These are phyloP conservation scores for Ganoderma multipileum DNA, from an alignment of 1,284 basidiomycete genomes.

Conservation along the genomic window DNA sequence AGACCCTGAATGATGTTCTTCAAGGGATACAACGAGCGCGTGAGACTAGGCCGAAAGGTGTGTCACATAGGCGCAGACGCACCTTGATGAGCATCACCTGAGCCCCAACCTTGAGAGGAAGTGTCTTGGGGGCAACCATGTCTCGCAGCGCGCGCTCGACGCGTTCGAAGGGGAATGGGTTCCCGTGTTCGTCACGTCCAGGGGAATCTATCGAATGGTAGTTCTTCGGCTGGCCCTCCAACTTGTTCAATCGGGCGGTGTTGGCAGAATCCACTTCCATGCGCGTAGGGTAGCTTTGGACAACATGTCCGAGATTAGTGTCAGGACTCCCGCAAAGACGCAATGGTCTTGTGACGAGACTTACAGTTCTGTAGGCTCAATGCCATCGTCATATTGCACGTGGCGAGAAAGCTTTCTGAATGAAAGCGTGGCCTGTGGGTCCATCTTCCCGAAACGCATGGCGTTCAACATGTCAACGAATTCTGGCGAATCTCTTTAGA, in stretches of 20 bases:
- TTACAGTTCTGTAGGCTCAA: slow-evolving; percentile 85
- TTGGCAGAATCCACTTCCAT: slow-evolving; percentile 70
- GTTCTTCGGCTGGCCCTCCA: slow-evolving; percentile 38
- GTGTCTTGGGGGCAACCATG: slow-evolving; percentile 39
- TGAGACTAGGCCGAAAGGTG: neutral
- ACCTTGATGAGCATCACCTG: slow-evolving; percentile 56
- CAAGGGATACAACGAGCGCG: neutral
- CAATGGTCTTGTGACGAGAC: slow-evolving; percentile 25
- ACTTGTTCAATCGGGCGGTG: slow-evolving; percentile 46
- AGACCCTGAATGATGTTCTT: slow-evolving; percentile 41
- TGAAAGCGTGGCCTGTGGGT: slow-evolving; percentile 51
- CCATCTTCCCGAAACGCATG: slow-evolving; percentile 68
- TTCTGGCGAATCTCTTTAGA: slow-evolving; percentile 37
- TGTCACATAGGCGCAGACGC: neutral
- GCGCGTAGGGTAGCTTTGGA: slow-evolving; percentile 64
- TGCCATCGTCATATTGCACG: slow-evolving; percentile 73
- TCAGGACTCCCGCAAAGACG: neutral
- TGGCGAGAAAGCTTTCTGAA: slow-evolving; percentile 68
- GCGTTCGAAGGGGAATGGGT: slow-evolving; percentile 25
- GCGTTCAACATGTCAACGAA: slow-evolving; percentile 79
- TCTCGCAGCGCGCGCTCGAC: slow-evolving; percentile 40
- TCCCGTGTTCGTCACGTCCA: slow-evolving; percentile 35
- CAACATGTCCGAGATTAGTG: neutral
- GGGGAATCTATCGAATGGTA: slow-evolving; percentile 48
- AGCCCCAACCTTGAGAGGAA: slow-evolving; percentile 44